Conservation (phyloP, 805 yeast genomes). For the Barnettozyma pratensis region DNA sequence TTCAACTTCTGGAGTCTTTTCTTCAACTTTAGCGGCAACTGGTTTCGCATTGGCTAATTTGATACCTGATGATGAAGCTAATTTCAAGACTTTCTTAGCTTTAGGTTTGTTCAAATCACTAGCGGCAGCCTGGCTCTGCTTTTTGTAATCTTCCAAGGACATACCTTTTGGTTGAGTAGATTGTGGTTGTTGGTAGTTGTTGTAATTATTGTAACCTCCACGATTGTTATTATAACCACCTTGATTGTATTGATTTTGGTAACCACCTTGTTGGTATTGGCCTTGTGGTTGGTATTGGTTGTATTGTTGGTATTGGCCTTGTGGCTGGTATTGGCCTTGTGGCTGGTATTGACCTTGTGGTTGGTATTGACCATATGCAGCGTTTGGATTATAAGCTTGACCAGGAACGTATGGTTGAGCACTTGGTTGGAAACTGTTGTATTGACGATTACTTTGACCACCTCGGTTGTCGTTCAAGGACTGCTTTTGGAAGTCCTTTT, state of each 20-base stretch:
- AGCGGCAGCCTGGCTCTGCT: constrained; percentile 38
- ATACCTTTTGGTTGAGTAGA: constrained; percentile 43
- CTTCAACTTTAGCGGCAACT: constrained; percentile 25
- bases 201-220: constrained; percentile 21
- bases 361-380: constrained; percentile 4
- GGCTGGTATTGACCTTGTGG: constrained; percentile 1
- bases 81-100: constrained; percentile 65
- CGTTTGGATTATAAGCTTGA: constrained; percentile 30
- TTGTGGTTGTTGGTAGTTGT: constrained; percentile 22
- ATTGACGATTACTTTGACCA: constrained; percentile 27
- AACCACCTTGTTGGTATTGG: constrained; percentile 19
- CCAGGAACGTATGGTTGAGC: constrained; percentile 40
- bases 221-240: constrained; percentile 7
- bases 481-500: constrained; percentile 28
- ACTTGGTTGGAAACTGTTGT: constrained; percentile 31
- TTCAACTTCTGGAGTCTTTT: constrained; percentile 20
- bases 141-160: constrained; percentile 80
- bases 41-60: constrained; percentile 46
- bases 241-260: constrained; percentile 12
- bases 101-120: constrained; percentile 37
- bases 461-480: constrained; percentile 23
- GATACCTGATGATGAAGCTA: constrained; percentile 60
- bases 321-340: constrained; percentile 14
- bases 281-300: constrained; percentile 14
- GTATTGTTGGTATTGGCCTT: constrained; percentile 15